phyloP scores from a whole-genome alignment of 1,139 yeast species.

The Pichia sp. region DNA sequence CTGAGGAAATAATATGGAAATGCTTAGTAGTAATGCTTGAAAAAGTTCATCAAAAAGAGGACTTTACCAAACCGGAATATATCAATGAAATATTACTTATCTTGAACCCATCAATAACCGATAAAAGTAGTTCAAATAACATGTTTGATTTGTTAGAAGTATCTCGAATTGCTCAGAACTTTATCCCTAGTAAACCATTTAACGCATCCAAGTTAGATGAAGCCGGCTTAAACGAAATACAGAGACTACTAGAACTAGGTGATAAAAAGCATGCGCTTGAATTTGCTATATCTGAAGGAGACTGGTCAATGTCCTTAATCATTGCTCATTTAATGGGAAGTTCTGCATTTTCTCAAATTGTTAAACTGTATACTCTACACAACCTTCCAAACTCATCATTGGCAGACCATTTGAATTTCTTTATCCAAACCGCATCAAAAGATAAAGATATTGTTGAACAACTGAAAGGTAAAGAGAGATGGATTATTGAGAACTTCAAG shows the following conservation, averaged over 20 bases:
- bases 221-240: slow-evolving; percentile 22
- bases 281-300: slow-evolving; percentile 52
- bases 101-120: slow-evolving; percentile 21
- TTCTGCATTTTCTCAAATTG: slow-evolving; percentile 53
- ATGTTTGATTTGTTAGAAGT: slow-evolving; percentile 17
- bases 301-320: slow-evolving; percentile 73
- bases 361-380: slow-evolving; percentile 40
- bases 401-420: slow-evolving; percentile 24
- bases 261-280: slow-evolving; percentile 60
- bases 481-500: slow-evolving; percentile 25
- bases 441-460: slow-evolving; percentile 15
- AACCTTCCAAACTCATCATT: slow-evolving; percentile 32
- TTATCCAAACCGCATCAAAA: slow-evolving; percentile 20
- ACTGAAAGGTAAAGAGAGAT: slow-evolving; percentile 22
- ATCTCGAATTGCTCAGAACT: slow-evolving; percentile 11
- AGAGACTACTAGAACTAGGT: slow-evolving; percentile 48
- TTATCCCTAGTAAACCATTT: slow-evolving; percentile 13
- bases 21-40: slow-evolving; percentile 21
- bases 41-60: slow-evolving; percentile 21
- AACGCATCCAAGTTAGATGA: slow-evolving; percentile 23
- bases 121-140: slow-evolving; percentile 8
- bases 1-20: slow-evolving; percentile 23
- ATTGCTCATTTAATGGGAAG: slow-evolving; percentile 62
- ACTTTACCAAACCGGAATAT: slow-evolving; percentile 18
- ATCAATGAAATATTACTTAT: slow-evolving; percentile 18